A percentile compares a stretch with the other conserved stretches of the same genome.
Conservation (phyloP, 352 stramenopile genomes). For the Pythium oligandrum region DNA sequence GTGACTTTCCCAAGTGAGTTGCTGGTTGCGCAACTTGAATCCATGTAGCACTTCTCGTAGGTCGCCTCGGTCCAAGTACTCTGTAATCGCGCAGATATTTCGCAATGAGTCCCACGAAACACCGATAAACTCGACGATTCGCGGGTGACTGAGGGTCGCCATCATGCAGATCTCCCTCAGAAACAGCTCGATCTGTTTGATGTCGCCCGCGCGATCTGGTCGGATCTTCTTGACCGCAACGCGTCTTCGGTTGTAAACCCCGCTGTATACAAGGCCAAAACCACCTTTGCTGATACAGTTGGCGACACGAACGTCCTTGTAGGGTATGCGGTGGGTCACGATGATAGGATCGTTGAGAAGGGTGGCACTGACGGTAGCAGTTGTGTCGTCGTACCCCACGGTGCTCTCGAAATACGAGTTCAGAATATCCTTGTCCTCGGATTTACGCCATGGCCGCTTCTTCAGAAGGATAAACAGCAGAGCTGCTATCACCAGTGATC, state of each 20-base stretch:
- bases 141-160: constrained; percentile 46
- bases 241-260: constrained; percentile 47
- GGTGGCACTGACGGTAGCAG: constrained; percentile 43
- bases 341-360: constrained; percentile 64
- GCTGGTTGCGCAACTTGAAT: constrained; percentile 37
- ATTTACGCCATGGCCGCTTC: not conserved
- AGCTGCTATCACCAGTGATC: constrained; percentile 38
- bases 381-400: constrained; percentile 50
- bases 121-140: constrained; percentile 64
- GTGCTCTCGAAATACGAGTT: constrained; percentile 49
- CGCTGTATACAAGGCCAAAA: constrained; percentile 59
- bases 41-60: constrained; percentile 50
- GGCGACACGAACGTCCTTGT: constrained; percentile 51
- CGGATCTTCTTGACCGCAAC: constrained; percentile 71
- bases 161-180: constrained; percentile 66
- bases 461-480: constrained; percentile 42
- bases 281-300: constrained; percentile 61
- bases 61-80: constrained; percentile 73
- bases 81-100: constrained; percentile 52
- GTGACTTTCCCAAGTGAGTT: constrained; percentile 40
- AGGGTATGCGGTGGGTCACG: constrained; percentile 51
- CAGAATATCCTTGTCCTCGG: constrained; percentile 24
- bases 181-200: constrained; percentile 55
- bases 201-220: constrained; percentile 37
- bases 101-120: constrained; percentile 57